Evolutionary conservation across 768 basidiomycete genomes (phyloP).

Genomic region (Termitomyces sp.): DNA sequence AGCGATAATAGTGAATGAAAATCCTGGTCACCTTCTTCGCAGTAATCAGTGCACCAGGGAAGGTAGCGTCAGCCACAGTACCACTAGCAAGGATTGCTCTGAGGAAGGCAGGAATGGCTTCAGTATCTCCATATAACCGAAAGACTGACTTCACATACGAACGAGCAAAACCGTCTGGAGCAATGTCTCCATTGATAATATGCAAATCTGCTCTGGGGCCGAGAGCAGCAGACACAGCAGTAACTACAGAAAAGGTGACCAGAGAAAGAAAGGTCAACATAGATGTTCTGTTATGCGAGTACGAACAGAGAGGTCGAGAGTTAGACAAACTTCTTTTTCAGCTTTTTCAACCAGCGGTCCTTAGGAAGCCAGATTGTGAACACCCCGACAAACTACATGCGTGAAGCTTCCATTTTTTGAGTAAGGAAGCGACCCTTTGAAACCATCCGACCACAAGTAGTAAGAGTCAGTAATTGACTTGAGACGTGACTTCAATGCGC

Average conservation of each 20-base stretch:
- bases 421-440: neutral
- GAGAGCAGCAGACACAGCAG: neutral
- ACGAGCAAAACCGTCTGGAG: neutral
- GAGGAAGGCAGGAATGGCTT: neutral
- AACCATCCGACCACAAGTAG: neutral
- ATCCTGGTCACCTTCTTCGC: neutral
- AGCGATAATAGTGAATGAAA: neutral
- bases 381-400: neutral
- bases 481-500: neutral
- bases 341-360: no score
- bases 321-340: neutral
- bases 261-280: neutral
- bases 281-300: neutral
- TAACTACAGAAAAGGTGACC: neutral
- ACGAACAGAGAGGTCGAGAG: neutral
- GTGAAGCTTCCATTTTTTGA: neutral
- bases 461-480: neutral
- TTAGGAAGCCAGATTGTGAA: neutral
- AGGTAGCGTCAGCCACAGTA: neutral
- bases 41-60: neutral
- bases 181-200: neutral
- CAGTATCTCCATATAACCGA: neutral
- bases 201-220: neutral
- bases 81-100: neutral
- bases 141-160: neutral